Evolutionary conservation across 2,329 filamentous ascomycete species (phyloP).

Genomic region (Tothia fuscella): DNA sequence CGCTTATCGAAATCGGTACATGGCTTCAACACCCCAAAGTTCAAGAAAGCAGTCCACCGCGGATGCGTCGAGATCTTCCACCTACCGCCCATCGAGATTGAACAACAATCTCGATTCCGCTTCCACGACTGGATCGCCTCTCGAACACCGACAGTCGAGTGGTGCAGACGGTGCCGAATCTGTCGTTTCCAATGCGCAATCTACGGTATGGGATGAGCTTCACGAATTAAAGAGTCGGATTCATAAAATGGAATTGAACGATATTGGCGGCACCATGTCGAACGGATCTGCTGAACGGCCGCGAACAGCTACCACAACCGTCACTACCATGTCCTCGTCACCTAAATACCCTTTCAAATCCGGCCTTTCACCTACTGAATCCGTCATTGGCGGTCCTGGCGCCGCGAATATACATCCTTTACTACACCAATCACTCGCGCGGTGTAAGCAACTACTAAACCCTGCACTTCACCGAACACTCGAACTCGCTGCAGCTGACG

Average conservation of each 20-base stretch:
- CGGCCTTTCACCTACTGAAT: conserved; percentile 22
- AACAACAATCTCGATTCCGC: conserved; percentile 22
- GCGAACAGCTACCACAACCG: conserved; percentile 66
- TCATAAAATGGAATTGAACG: conserved; percentile 76
- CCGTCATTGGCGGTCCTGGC: conserved; percentile 32
- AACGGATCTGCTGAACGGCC: conserved; percentile 69
- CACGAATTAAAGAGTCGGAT: conserved; percentile 93
- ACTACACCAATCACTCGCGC: conserved; percentile 67
- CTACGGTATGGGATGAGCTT: conserved; percentile 94
- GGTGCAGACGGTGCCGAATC: conserved; percentile 49
- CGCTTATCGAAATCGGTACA: conserved; percentile 10
- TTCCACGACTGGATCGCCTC: conserved; percentile 18
- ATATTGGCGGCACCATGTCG: conserved; percentile 62
- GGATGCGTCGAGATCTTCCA: conserved; percentile 20
- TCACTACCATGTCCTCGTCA: conserved; percentile 82
- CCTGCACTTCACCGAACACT: conserved; percentile 65
- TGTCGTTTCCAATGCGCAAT: conserved; percentile 76
- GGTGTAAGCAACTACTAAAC: conserved; percentile 59
- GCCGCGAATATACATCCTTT: conserved; percentile 58
- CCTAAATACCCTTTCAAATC: conserved; percentile 52
- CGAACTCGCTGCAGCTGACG: conserved; percentile 71
- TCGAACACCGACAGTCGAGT: conserved; percentile 12
- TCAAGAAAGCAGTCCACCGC: conserved; percentile 21
- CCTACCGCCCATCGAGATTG: conserved; percentile 26
- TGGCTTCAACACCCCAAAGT: conserved; percentile 11